A percentile compares a stretch with the other conserved stretches of the same genome.
Evolutionary conservation across 805 yeast species (phyloP).

Genomic region (Lachancea waltii): DNA sequence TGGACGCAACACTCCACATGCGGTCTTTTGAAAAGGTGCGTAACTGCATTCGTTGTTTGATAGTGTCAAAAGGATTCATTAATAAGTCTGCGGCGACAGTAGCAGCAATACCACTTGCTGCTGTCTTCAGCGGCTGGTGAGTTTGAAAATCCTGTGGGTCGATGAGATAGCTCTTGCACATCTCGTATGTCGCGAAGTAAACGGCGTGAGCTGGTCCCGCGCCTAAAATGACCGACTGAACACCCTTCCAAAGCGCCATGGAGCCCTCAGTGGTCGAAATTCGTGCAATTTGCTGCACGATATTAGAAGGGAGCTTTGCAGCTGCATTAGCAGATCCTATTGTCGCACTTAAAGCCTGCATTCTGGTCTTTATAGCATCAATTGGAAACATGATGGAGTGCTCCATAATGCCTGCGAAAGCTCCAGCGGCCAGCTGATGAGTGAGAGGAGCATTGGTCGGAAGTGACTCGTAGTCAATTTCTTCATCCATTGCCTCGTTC

Average conservation of each 20-base stretch:
- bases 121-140: conserved; percentile 74
- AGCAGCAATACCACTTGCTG: conserved; percentile 85
- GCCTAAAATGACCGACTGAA: conserved; percentile 83
- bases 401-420: conserved; percentile 99
- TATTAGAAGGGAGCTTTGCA: conserved; percentile 20
- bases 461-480: conserved; percentile 83
- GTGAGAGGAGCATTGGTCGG: conserved; percentile 79
- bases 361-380: conserved; percentile 92
- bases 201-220: conserved; percentile 99
- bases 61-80: conserved; percentile 95
- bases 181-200: conserved; percentile 90
- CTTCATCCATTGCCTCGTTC: conserved; percentile 28
- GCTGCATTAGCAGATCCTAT: conserved; percentile 11
- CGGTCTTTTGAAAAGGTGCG: conserved; percentile 20
- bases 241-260: conserved; percentile 86
- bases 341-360: conserved; percentile 51
- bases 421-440: conserved; percentile 87
- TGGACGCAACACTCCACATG: conserved; percentile 27
- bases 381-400: conserved; percentile 96
- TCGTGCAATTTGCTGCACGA: conserved; percentile 61
- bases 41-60: conserved; percentile 91
- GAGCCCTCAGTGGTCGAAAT: conserved; percentile 89
- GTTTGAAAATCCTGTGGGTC: conserved; percentile 31
- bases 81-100: conserved; percentile 90
- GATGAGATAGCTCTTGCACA: conserved; percentile 40